phyloP scores from a whole-genome alignment of 208 protist species.

The Spongospora subterranea region DNA sequence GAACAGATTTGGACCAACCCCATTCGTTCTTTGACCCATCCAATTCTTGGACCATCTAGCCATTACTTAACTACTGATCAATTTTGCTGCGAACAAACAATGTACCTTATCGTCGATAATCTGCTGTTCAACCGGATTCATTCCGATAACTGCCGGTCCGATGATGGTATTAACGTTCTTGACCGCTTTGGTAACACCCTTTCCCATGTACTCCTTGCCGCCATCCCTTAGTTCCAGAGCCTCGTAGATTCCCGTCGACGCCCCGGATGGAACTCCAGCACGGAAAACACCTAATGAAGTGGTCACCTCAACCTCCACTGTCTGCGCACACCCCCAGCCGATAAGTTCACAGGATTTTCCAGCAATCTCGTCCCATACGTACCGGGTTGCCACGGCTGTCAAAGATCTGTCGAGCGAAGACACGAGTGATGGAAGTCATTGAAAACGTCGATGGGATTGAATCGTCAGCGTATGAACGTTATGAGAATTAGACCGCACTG shows the following conservation, averaged over 20 bases:
- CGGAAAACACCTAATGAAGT: conserved; percentile 88
- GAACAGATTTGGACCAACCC: conserved; percentile 78
- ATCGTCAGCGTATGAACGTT: no score
- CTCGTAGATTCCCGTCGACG: conserved; percentile 98
- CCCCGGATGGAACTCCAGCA: conserved; percentile 95
- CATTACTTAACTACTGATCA: conserved; percentile 16
- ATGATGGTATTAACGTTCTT: conserved; percentile 95
- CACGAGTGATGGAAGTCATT: conserved; percentile 52
- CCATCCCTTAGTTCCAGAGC: conserved; percentile 93
- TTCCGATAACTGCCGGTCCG: conserved; percentile 87
- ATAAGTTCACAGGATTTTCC: background rate
- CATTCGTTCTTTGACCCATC: conserved; percentile 96
- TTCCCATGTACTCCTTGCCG: conserved; percentile 91
- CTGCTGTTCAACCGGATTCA: conserved; percentile 82
- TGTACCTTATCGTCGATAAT: conserved; percentile 91
- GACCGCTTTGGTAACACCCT: conserved; percentile 92
- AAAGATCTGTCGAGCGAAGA: conserved; percentile 79
- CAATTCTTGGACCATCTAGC: conserved; percentile 73
- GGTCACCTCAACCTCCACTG: conserved; percentile 93
- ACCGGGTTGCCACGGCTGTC: conserved; percentile 85
- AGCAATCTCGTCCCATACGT: background rate
- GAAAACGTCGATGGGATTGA: no score
- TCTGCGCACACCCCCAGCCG: conserved; percentile 63
- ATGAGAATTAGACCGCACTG: no score
- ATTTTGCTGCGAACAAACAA: background rate